Evolutionary conservation across 306 rosid genomes (phyloP), one percentile per base, ranked within the genome.

Genomic region (Macrotyloma uniflorum): DNA sequence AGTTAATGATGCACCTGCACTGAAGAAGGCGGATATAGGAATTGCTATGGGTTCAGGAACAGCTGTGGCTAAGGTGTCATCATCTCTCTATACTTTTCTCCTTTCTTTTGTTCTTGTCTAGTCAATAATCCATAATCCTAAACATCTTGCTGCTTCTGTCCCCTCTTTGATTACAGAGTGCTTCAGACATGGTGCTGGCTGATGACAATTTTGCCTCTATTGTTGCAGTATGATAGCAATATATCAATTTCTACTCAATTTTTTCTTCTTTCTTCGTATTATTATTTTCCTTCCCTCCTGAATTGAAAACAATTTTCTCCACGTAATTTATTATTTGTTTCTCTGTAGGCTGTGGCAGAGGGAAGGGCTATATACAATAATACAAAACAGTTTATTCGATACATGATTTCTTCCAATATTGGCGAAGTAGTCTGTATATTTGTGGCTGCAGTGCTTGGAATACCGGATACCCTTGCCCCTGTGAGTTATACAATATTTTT

Each of bases 31-130:
- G n/a, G 97, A 95, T 77, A 95, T 95, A 46, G 99, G 99, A 80
- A 91, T 95, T 79, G 96, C 98, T 80, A 95, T 95, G 99, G 99
- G 99, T 72, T 95, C 98, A 28, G 98, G 98, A 75, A 95, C 98
- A 80, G 97, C 98, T 55, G 98, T 95, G 81, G 96, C 98, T 49
- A 95, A 95, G 98, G 98, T 94, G 78, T 80, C 49, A 54, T 76
- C 61, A 30, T 79, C 40, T 50, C 61, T 64, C 74, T 67, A 28
- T 49, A 32, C 58, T 40, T 22, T 28, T 35, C 14, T 4, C 70
- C 14, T 51, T 30, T 59, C 8, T 36, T 10, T 58, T 57, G 46
- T 40, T 45, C 59, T 53, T 70, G 50, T 38, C 40, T 14, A 50
- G n/a, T 75, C 42, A 75, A 63, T 82, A 53, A 71, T 79, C 82